phyloP scores from a whole-genome alignment of 208 protist species.

The Giardia muris region DNA sequence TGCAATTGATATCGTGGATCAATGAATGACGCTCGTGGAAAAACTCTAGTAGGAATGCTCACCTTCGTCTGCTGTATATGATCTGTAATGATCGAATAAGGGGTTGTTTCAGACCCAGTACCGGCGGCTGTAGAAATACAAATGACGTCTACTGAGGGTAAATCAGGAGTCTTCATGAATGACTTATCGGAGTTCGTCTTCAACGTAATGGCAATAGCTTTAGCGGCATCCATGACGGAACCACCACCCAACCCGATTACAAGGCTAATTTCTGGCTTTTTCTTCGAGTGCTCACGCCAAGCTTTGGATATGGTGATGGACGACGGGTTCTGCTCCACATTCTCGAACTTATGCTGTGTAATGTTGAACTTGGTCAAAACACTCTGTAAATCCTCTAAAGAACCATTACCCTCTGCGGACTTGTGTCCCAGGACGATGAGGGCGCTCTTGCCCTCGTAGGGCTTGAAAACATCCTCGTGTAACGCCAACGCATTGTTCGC shows the following conservation, averaged over 20 bases:
- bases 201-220: background rate
- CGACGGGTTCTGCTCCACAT: background rate
- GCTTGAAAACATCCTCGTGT: background rate
- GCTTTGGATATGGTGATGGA: background rate
- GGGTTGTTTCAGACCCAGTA: conserved; percentile 20
- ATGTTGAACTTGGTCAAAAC: background rate
- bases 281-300: background rate
- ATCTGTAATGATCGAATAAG: conserved; percentile 13
- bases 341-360: background rate
- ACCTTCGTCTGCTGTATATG: background rate
- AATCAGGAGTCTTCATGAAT: background rate
- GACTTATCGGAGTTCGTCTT: no score
- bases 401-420: background rate
- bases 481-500: background rate
- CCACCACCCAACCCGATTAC: conserved; percentile 9
- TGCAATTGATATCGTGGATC: background rate
- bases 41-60: background rate
- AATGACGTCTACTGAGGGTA: background rate
- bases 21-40: background rate
- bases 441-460: background rate
- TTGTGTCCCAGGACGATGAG: background rate
- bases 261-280: background rate
- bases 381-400: background rate
- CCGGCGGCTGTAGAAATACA: background rate
- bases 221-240: conserved; percentile 18